Percentiles rank a stretch among this genome's conserved stretches.
These are phyloP conservation scores for Favolaschia claudopus DNA, from an alignment of 768 basidiomycete species.

Conservation along the genomic window DNA sequence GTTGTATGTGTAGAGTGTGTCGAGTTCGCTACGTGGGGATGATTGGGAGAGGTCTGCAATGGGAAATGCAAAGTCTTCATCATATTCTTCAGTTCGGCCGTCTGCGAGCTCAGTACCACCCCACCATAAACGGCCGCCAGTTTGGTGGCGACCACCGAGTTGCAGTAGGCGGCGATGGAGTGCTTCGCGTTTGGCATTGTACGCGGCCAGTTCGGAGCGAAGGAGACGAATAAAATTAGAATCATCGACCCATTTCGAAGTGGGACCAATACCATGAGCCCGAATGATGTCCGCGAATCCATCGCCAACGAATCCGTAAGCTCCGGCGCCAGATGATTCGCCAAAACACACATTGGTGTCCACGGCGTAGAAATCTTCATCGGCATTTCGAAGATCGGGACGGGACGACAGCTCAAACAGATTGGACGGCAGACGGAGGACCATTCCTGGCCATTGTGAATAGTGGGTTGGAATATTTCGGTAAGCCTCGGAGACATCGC, in stretches of 20 bases:
- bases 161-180: not conserved
- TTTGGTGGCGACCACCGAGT: slow-evolving; percentile 4
- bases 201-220: not conserved
- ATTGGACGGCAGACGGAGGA: slow-evolving; percentile 28
- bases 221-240: slow-evolving; percentile 31
- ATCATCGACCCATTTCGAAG: slow-evolving; percentile 38
- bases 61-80: slow-evolving; percentile 23
- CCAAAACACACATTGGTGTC: slow-evolving; percentile 23
- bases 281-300: slow-evolving; percentile 26
- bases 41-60: slow-evolving; percentile 22
- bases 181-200: not conserved
- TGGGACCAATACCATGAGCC: slow-evolving; percentile 27
- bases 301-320: slow-evolving; percentile 15
- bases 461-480: slow-evolving; percentile 37
- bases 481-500: slow-evolving; percentile 51
- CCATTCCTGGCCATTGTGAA: slow-evolving; percentile 43
- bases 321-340: not conserved
- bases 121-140: slow-evolving; percentile 20
- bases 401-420: not conserved
- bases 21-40: slow-evolving; percentile 8
- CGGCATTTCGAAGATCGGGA: not conserved
- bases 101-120: slow-evolving; percentile 1
- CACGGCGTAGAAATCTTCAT: slow-evolving; percentile 11
- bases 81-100: slow-evolving; percentile 15
- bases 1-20: slow-evolving; percentile 18